Evolutionary conservation across 495 filamentous ascomycete genomes (phyloP).

Genomic region (Aspergillus ostianus): DNA sequence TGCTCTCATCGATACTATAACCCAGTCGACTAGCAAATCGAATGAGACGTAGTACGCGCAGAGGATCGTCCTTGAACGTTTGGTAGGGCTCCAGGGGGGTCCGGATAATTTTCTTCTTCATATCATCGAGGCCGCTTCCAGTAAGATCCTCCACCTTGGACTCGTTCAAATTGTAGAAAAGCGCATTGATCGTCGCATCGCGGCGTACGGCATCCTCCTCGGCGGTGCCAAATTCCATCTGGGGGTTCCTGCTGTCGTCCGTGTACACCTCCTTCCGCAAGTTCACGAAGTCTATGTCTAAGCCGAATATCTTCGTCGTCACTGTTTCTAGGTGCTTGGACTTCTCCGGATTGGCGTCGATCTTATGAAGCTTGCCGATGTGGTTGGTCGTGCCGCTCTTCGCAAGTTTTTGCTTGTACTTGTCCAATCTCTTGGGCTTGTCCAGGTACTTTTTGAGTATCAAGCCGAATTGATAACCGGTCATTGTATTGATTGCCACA

Average conservation of each 20-base stretch:
- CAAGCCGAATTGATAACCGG: conserved; percentile 75
- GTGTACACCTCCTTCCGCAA: conserved; percentile 87
- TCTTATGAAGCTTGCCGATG: conserved; percentile 63
- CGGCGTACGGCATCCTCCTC: conserved; percentile 85
- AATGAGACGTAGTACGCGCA: conserved; percentile 84
- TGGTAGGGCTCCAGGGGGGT: conserved; percentile 87
- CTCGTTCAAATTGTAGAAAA: conserved; percentile 90
- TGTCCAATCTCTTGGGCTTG: conserved; percentile 49
- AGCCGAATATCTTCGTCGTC: conserved; percentile 77
- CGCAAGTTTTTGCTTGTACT: conserved; percentile 41
- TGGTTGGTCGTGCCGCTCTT: conserved; percentile 33
- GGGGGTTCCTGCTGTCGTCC: conserved; percentile 80
- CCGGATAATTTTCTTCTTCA: conserved; percentile 68
- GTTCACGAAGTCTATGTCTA: conserved; percentile 94
- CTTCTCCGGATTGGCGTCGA: conserved; percentile 91
- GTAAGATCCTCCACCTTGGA: conserved; percentile 81
- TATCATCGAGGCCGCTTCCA: conserved; percentile 67
- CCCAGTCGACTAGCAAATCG: conserved; percentile 83
- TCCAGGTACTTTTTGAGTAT: conserved; percentile 62
- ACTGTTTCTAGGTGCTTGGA: conserved; percentile 96
- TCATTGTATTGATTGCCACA: conserved; percentile 92
- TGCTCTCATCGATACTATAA: conserved; percentile 69
- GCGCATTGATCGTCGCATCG: conserved; percentile 91
- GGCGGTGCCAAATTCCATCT: conserved; percentile 91
- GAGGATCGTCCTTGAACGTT: conserved; percentile 92